Base-by-base conservation (phyloP, 148 eudicot species). In the Rhododendron simsii region DNA sequence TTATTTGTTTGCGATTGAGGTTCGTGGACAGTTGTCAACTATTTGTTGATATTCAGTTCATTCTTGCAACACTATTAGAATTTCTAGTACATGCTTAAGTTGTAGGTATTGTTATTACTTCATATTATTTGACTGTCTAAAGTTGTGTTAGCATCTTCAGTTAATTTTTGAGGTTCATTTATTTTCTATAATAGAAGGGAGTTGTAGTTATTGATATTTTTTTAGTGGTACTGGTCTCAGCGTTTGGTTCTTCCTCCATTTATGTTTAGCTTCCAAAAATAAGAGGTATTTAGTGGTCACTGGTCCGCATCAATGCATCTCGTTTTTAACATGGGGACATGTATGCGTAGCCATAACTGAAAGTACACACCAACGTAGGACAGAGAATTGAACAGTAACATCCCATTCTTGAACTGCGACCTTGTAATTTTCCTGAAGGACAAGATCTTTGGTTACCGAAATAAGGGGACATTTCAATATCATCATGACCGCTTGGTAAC, bases 1-100 rank as follows among this genome's bases (percentile, higher is more conserved):
- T 84, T 97, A 97, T 86, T 88, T 95, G 90, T 78, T 88, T 84
- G 99, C 97, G 28, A 95, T 97, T 85, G 96, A 97, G 99, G 99
- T 96, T 82, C 23, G 91, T 89, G 51, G 71, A 59, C 55, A 44
- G 47, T 73, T 73, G 7, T 39, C 35, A 23, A 81, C 55, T 65
- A 59, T 80, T 81, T 73, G 10, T 84, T 50, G 44, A 8, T 63
- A 73, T 63, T 61, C 63, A 76, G 16, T 80, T 35, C 2, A 33
- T 63, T 76, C 21, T 47, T 84, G 37, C 21, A 41, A 57, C 39
- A 67, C 53, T 83, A 21, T 1, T 53, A 55, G 28, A 35, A 30
- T 39, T 78, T 61, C 67, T 26, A 21, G n/a, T 13, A 15, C 13
- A 4, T 23, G 37, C 37, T 30, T 15, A 26, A 18, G 53, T 28